These are phyloP conservation scores for Tieghemostelium lacteum DNA, from an alignment of 78 protist genomes.

Conservation along the genomic window DNA sequence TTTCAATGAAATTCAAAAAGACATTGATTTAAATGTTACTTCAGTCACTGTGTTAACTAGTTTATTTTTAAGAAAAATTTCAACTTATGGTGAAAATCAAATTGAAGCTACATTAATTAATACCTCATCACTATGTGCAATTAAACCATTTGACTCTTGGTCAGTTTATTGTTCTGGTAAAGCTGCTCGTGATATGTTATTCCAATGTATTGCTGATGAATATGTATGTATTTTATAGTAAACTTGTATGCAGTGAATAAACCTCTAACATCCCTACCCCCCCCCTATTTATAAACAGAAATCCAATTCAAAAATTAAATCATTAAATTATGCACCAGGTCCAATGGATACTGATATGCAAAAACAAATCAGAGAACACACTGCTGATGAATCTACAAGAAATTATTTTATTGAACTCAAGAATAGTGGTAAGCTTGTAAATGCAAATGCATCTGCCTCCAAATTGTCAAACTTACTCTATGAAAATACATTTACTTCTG, in stretches of 20 bases:
- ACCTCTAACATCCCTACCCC: background rate
- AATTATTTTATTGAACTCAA: conserved; percentile 9
- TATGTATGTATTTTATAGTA: conserved; percentile 4
- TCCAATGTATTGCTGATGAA: conserved; percentile 8
- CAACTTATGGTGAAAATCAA: background rate
- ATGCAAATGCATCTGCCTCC: conserved; percentile 13
- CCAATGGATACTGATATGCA: conserved; percentile 69
- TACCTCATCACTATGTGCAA: conserved; percentile 41
- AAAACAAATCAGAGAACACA: conserved; percentile 7
- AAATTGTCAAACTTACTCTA: background rate
- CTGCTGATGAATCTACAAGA: conserved; percentile 2
- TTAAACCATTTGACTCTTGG: conserved; percentile 38
- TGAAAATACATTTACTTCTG: conserved; percentile 11
- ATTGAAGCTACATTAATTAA: conserved; percentile 1
- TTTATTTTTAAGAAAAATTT: conserved; percentile 14
- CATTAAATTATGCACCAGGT: conserved; percentile 56
- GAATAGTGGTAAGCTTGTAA: conserved; percentile 1
- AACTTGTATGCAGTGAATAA: background rate
- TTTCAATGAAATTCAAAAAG: conserved; percentile 3
- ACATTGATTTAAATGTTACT: conserved; percentile 25
- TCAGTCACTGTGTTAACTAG: conserved; percentile 13
- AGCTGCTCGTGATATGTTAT: conserved; percentile 68
- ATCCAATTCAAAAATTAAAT: conserved; percentile 23
- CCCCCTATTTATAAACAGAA: background rate
- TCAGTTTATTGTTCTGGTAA: conserved; percentile 33